phyloP scores from a whole-genome alignment of 2,329 filamentous ascomycete species.

The Diaporthe vaccinii region DNA sequence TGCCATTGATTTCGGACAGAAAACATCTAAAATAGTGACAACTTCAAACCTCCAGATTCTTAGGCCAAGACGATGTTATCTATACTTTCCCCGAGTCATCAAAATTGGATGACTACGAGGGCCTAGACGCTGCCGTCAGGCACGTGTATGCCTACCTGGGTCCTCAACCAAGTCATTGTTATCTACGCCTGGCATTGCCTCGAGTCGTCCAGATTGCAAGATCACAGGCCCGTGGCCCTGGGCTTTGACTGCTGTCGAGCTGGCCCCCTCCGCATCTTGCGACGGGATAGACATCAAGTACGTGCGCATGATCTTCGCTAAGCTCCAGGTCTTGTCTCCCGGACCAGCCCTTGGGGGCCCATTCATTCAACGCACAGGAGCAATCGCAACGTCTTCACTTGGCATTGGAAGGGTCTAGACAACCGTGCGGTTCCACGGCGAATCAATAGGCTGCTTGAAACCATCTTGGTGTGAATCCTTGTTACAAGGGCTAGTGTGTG shows the following conservation, averaged over 20 bases:
- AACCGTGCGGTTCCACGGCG: neutral
- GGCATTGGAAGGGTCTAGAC: neutral
- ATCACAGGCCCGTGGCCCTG: neutral
- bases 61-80: constrained; percentile 11
- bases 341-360: neutral
- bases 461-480: neutral
- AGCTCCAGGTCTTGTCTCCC: neutral
- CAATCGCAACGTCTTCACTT: constrained; percentile 11
- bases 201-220: neutral
- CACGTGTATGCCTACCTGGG: neutral
- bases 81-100: constrained; percentile 22
- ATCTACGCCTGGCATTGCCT: neutral
- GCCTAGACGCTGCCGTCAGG: neutral
- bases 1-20: neutral
- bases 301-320: constrained; percentile 8
- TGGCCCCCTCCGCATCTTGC: neutral
- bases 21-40: neutral
- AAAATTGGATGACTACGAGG: neutral
- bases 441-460: constrained; percentile 13
- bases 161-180: neutral
- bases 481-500: no score
- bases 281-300: neutral
- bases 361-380: neutral
- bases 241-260: neutral
- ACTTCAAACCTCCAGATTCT: neutral